These are phyloP conservation scores for Skeletonema grethae DNA, from an alignment of 108 stramenopile species.

Conservation along the genomic window DNA sequence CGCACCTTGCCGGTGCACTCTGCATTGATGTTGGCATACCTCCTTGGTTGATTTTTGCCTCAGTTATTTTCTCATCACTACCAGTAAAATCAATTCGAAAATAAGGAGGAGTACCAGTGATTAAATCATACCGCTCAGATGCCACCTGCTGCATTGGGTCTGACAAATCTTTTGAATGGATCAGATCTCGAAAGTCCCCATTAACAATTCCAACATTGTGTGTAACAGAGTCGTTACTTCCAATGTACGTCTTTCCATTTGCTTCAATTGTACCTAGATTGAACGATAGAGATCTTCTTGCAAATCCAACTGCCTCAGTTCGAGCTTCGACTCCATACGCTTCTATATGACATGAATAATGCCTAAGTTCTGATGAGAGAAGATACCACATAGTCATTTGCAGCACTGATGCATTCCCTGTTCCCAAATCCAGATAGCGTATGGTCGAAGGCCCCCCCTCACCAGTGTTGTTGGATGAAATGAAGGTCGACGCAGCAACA, in stretches of 20 bases:
- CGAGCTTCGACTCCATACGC: slow-evolving; percentile 65
- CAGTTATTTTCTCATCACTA: slow-evolving; percentile 16
- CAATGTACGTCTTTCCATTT: slow-evolving; percentile 15
- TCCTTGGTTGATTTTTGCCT: slow-evolving; percentile 59
- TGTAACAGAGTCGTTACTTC: not conserved
- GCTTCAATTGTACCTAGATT: slow-evolving; percentile 46
- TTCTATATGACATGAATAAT: not conserved
- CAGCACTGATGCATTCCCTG: slow-evolving; percentile 61
- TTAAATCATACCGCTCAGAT: slow-evolving; percentile 46
- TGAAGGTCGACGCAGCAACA: slow-evolving; percentile 51
- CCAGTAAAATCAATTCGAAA: slow-evolving; percentile 60
- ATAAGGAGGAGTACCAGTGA: slow-evolving; percentile 78
- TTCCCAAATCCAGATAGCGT: slow-evolving; percentile 61
- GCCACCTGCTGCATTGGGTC: slow-evolving; percentile 20
- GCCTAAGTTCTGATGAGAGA: slow-evolving; percentile 6
- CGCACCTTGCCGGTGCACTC: slow-evolving; percentile 69
- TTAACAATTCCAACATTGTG: slow-evolving; percentile 30
- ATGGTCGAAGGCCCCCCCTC: slow-evolving; percentile 1
- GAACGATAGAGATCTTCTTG: slow-evolving; percentile 58
- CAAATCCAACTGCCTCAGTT: slow-evolving; percentile 55
- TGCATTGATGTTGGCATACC: slow-evolving; percentile 71
- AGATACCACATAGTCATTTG: slow-evolving; percentile 64
- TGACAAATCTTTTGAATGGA: slow-evolving; percentile 7
- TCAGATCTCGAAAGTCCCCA: slow-evolving; percentile 54
- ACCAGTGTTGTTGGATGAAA: slow-evolving; percentile 6